Evolutionary conservation across 2,329 filamentous ascomycete species (phyloP), one percentile per base, ranked within the genome.

Genomic region (Phyllosticta citribraziliensis): DNA sequence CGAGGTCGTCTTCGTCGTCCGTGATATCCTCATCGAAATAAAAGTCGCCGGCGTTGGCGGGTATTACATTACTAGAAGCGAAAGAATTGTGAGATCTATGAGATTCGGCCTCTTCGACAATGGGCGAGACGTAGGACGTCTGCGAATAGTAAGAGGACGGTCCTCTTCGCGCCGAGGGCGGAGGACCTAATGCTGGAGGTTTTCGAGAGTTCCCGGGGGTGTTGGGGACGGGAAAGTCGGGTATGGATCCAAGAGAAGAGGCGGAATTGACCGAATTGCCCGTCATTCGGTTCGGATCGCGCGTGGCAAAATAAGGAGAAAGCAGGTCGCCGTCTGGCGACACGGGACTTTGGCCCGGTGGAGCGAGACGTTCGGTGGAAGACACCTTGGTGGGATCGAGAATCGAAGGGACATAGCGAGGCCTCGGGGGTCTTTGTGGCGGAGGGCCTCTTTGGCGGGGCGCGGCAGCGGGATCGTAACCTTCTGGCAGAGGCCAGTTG

Each of bases 81-180:
- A 74, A 79, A 1, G 78, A 79, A 12, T 72, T 72, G 35, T 71
- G 71, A 12, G 74, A 76, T 52, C 69, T 69, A 33, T 73, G 69
- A n/a, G 70, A 74, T 57, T 78, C 77, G 5, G 75, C 72, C 64
- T 80, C 78, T 67, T 80, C 78, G 3, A 70, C 73, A 56, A 80
- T 80, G 2, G 78, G 78, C 33, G 78, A 75, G 25, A 80, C 78
- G 25, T 76, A 76, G 0, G 75, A 77, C 58, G 74, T 69, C 63
- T 78, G 76, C 1, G 77, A 76, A 63, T 80, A 80, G 65, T 79
- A 80, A 0, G 75, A 77, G 5, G 75, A 73, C 9, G 78, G 78
- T 5, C 78, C 78, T 70, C 75, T 69, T 27, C 78, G 70, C 6
- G 78, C 72, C 1, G 76, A 79, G 1, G 78, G 78, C n/a, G 78